Base-by-base conservation (phyloP, 2,329 filamentous ascomycete genomes). In the Apiospora malaysiana region DNA sequence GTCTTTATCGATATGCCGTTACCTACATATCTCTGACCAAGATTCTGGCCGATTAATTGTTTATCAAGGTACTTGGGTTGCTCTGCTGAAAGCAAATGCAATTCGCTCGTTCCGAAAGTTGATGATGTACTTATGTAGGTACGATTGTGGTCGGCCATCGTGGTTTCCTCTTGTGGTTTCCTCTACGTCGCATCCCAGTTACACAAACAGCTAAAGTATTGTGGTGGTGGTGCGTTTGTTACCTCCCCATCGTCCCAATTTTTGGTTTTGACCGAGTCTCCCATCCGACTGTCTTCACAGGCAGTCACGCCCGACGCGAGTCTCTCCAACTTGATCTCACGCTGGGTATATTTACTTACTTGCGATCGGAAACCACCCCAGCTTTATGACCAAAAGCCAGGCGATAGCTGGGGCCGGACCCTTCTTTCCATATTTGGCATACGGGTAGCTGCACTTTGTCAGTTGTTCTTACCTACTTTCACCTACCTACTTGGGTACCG, bases 111-210 rank as follows among this genome's bases (percentile, higher is more conserved):
- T 21, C 23, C 23, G 32, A 32, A 32, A 32, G 32, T 6, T 32
- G 32, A 32, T 32, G 32, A 32, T 32, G 32, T 32, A 32, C 32
- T 32, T 32, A 21, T 21, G 27, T 21, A n/a, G 18, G 18, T 63
- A 21, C 56, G 18, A 40, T 40, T n/a, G 32, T 40, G 21, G 12
- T 56, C 25, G 23, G 10, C 56, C 56, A 40, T 63, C 56, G 32
- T 63, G 56, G 56, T 63, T 63, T 40, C 32, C 32, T 40, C 12
- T 40, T 63, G 32, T 63, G 56, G 56, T 63, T 63, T 40, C 32
- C 32, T 40, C 12, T 40, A 40, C 18, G 40, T 40, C 56, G 32
- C 21, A 18, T 63, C 56, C 32, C 18, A n/a, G 32, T 40, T 9
- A 32, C 32, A 63, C 32, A 37, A 37, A 37, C 56, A 63, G 37